These are phyloP conservation scores for Fusarium praegraminearum DNA, from an alignment of 2,329 filamentous ascomycete species.

Conservation along the genomic window DNA sequence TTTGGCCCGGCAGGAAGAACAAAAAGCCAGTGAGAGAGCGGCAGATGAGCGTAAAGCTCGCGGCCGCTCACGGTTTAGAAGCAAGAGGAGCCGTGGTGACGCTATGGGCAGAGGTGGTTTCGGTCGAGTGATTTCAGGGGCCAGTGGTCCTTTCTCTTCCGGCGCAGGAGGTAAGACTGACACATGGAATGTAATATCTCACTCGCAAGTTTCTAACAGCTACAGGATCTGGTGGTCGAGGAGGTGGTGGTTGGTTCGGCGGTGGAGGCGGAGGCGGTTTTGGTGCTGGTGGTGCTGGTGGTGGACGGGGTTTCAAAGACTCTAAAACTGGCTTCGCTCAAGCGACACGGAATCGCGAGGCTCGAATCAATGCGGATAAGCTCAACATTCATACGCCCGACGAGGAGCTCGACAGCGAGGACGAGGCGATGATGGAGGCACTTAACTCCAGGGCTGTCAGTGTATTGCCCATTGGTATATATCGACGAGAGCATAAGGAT, in stretches of 20 bases:
- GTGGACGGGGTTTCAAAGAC: constrained; percentile 51
- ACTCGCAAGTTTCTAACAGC: constrained; percentile 13
- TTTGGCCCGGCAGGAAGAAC: constrained; percentile 59
- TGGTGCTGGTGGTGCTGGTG: constrained; percentile 44
- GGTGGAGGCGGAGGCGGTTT: constrained; percentile 42
- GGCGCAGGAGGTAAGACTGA: constrained; percentile 46
- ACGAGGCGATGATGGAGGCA: constrained; percentile 56
- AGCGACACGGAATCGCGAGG: constrained; percentile 54
- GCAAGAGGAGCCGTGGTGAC: constrained; percentile 59
- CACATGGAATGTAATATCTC: neutral
- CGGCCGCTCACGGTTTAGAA: constrained; percentile 56
- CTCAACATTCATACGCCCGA: constrained; percentile 60
- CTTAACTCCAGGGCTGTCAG: constrained; percentile 49
- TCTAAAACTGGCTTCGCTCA: constrained; percentile 56
- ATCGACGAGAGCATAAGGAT: constrained; percentile 66
- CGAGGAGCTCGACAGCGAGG: constrained; percentile 61
- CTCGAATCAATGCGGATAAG: constrained; percentile 68
- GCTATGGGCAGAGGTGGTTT: constrained; percentile 59
- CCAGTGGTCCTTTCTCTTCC: constrained; percentile 57
- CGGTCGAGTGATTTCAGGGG: constrained; percentile 51
- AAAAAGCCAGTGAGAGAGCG: constrained; percentile 57
- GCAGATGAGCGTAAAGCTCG: constrained; percentile 56
- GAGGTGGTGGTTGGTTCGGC: constrained; percentile 49
- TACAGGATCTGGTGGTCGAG: constrained; percentile 34
- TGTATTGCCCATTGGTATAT: constrained; percentile 67